Evolutionary conservation across 805 yeast genomes (phyloP), one percentile per base, ranked within the genome.

Genomic region (Suhomyces xylopsoci): DNA sequence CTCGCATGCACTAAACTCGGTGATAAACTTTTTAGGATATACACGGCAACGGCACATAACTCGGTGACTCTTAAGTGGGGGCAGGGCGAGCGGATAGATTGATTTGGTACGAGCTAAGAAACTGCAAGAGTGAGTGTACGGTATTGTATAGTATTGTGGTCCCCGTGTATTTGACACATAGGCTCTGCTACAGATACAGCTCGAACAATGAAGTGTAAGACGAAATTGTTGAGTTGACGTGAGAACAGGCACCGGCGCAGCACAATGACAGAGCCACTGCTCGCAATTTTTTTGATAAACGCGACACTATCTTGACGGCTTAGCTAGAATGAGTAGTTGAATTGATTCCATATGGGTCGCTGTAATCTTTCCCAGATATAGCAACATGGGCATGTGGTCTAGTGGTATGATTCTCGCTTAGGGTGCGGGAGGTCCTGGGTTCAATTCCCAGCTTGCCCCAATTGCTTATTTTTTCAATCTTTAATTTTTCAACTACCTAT

Each of bases 351-450:
- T 6, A 14, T 38, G 14, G 5, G 3, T 10, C 7, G 20, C 14
- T 38, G 6, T 5, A 17, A 38, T 8, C 5, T 19, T 19, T 2
- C 14, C 6, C 42, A 17, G 22, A 9, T 17, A 9, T 17, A 38
- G 42, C 42, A 38, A 19, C 42, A 38, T 49, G 77, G 77, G 76
- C 71, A 66, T 71, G 77, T 72, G 77, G 77, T 73, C 77, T 71
- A 74, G 76, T 65, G 78, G 78, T 73, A 73, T 72, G 78, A 74
- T 74, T 71, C 77, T 65, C 73, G 76, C 78, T 74, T 71, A 71
- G 78, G 78, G 78, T 74, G 78, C 76, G 76, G 68, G 78, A 64
- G 78, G 78, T 73, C 77, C 78, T 66, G 78, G 76, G 78, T 74
- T 74, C 78, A 73, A 74, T 70, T 74, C 78, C 76, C 78, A 65